These are phyloP conservation scores for Gaertneriomyces sp. DNA, from an alignment of 192 early-diverging fungal species.

Conservation along the genomic window DNA sequence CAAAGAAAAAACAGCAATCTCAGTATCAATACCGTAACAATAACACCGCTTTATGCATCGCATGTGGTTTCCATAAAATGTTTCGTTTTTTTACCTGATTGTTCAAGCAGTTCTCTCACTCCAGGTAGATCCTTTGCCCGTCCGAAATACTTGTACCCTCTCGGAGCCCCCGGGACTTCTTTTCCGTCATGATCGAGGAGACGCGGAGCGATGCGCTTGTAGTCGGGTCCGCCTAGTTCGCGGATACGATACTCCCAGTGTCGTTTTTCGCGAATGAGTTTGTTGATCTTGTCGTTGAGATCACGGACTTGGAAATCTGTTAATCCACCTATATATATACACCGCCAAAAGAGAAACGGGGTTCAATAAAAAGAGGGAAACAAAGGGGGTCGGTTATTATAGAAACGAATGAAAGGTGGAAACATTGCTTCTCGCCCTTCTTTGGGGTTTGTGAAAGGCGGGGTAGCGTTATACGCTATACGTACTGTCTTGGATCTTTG, in stretches of 20 bases:
- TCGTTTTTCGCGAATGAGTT: slow-evolving; percentile 82
- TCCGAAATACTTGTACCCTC: slow-evolving; percentile 95
- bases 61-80: too few relatives aligned
- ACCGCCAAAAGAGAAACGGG: neutral
- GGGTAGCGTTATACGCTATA: neutral
- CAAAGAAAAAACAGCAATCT: neutral
- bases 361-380: neutral
- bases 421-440: neutral
- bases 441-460: neutral
- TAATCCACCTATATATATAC: slow-evolving; percentile 54
- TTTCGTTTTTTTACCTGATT: slow-evolving; percentile 61
- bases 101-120: slow-evolving; percentile 86
- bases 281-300: slow-evolving; percentile 96
- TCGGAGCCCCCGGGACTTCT: slow-evolving; percentile 74
- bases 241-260: slow-evolving; percentile 88
- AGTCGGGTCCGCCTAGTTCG: slow-evolving; percentile 91
- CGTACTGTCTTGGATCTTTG: slow-evolving; percentile 87
- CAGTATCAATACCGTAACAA: neutral
- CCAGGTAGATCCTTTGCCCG: slow-evolving; percentile 91
- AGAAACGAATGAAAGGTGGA: too few relatives aligned
- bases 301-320: slow-evolving; percentile 91
- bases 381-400: neutral
- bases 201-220: slow-evolving; percentile 54
- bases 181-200: slow-evolving; percentile 82
- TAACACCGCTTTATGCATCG: neutral